Evolutionary conservation across 2,329 filamentous ascomycete species (phyloP), one percentile per base, ranked within the genome.

Genomic region (Rhexocercosporidium sp.): DNA sequence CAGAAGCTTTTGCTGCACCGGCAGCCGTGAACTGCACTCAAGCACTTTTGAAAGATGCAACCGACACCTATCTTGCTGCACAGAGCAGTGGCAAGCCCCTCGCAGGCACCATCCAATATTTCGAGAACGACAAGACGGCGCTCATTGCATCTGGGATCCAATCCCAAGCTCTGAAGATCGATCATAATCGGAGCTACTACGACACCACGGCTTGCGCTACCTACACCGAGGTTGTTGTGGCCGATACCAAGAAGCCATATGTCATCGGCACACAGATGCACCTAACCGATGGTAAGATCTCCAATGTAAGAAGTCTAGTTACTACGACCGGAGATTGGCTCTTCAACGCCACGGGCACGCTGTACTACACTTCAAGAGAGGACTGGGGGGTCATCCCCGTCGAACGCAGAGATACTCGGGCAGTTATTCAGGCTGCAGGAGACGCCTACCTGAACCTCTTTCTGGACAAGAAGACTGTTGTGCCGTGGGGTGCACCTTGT

Each of bases 371-470:
- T 2, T 66, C 65, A 22, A 62, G 53, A 22, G 66, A 68, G 44
- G 25, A 56, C 14, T 68, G 66, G 66, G 62, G 37, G 6, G 49
- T 60, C 14, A 68, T 68, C 20, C 63, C 66, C 3, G 66, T n/a
- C 6, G 62, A 51, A 11, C 20, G 62, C 9, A 49, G 66, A 51
- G 66, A 68, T 39, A 63, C 62, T 1, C 57, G 66, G 20, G 66
- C 62, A 9, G 59, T 62, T 20, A 65, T 68, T 29, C 62, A 65
- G 27, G 62, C 66, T 1, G 62, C 62, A 20, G 66, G 59, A 18
- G 66, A 68, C 25, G 66, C 66, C 0, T 68, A 68, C 44, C 54
- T 62, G n/a, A 29, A 68, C 37, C 31, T 65, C 9, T 68, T 65
- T 44, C 62, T 62, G 1, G 47, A 65, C 41, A 68, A 62, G 31